Conservation (phyloP, 139 green algal species). For the Volvox reticuliferus region DNA sequence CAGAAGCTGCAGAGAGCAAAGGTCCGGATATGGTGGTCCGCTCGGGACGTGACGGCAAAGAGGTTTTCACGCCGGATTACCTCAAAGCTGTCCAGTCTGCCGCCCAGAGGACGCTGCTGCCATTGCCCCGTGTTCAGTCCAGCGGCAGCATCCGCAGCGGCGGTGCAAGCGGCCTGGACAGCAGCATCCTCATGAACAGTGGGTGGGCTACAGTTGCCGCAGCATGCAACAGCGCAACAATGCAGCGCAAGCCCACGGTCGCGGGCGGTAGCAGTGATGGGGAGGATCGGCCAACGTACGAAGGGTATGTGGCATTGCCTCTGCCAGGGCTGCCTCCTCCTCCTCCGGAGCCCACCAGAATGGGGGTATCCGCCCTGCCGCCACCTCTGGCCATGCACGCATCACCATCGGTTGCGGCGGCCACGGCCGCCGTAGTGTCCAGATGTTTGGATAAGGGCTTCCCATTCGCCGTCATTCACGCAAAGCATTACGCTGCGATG, state of each 20-base stretch:
- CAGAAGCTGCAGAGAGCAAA: not conserved
- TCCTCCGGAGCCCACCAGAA: too few species aligned
- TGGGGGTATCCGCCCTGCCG: not conserved
- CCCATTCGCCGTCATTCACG: not conserved
- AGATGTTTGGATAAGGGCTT: constrained; percentile 38
- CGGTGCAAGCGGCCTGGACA: not conserved
- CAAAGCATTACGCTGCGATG: not conserved
- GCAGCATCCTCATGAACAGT: not conserved
- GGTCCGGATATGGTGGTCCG: not conserved
- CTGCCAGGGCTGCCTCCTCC: not conserved
- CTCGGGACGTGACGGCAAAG: not conserved
- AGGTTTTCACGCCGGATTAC: not conserved
- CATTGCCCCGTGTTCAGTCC: not conserved
- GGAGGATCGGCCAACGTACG: not conserved
- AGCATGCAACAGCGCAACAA: not conserved
- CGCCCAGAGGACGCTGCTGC: constrained; percentile 7
- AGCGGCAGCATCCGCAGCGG: not conserved
- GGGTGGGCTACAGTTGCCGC: not conserved
- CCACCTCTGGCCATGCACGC: not conserved
- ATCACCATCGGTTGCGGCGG: not conserved
- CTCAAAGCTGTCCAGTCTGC: not conserved
- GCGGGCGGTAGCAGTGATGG: not conserved
- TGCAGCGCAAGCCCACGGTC: not conserved
- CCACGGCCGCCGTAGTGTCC: not conserved
- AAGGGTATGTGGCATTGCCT: not conserved